Evolutionary conservation across 345 rosid species (phyloP).

Genomic region (Eucalyptus sp.): DNA sequence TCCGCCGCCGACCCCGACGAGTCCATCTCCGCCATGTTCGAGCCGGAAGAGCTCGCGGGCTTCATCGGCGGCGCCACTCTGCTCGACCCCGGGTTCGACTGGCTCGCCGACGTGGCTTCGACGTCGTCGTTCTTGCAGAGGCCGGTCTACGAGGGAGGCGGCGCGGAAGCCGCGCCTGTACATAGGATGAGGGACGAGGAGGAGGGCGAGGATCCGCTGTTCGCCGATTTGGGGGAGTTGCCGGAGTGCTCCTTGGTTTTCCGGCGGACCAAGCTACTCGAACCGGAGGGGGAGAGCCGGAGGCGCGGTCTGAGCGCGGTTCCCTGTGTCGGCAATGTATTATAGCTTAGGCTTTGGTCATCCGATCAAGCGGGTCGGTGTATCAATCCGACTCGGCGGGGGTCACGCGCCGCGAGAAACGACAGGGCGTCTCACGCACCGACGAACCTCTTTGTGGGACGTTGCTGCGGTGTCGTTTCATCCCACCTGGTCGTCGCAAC

Average conservation of each 20-base stretch:
- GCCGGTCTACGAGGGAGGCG: conserved; percentile 18
- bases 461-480: background rate
- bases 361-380: background rate
- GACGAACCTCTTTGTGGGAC: background rate
- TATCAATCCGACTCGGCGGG: background rate
- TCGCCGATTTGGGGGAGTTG: conserved; percentile 61
- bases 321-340: conserved; percentile 21
- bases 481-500: background rate
- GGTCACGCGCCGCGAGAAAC: background rate
- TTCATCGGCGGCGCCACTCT: conserved; percentile 17
- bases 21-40: background rate
- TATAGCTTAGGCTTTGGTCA: background rate
- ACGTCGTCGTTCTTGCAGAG: conserved; percentile 11
- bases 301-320: conserved; percentile 22
- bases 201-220: background rate
- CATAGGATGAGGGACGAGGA: background rate
- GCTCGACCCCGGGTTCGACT: conserved; percentile 30
- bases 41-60: background rate
- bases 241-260: conserved; percentile 67
- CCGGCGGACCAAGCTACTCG: conserved; percentile 9
- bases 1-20: background rate
- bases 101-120: conserved; percentile 48
- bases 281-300: conserved; percentile 12
- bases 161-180: conserved; percentile 2
- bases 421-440: background rate